These are phyloP conservation scores for Claviceps monticola DNA, from an alignment of 2,329 filamentous ascomycete genomes.

Conservation along the genomic window DNA sequence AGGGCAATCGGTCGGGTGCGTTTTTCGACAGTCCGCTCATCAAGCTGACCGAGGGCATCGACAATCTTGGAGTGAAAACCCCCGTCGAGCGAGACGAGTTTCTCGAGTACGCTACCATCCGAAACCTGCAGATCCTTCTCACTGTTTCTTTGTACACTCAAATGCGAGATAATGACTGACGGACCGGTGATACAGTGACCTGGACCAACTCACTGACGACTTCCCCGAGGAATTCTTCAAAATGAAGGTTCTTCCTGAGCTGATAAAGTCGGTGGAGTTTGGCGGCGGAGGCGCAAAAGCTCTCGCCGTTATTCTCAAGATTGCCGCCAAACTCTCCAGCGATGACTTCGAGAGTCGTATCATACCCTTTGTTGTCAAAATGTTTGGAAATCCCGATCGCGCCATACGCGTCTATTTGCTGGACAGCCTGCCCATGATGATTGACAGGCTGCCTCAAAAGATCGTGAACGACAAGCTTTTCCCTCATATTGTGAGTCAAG, in stretches of 20 bases:
- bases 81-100: conserved; percentile 76
- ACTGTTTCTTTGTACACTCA: conserved; percentile 9
- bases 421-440: conserved; percentile 80
- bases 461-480: conserved; percentile 94
- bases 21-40: conserved; percentile 94
- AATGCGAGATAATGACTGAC: conserved; percentile 12
- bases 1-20: conserved; percentile 64
- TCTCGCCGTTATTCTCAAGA: conserved; percentile 78
- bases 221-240: conserved; percentile 98
- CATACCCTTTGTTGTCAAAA: conserved; percentile 70
- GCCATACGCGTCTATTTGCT: conserved; percentile 83
- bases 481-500: conserved; percentile 63
- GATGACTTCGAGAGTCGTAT: conserved; percentile 83
- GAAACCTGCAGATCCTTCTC: conserved; percentile 11
- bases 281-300: conserved; percentile 90
- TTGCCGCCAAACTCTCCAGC: conserved; percentile 69
- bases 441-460: conserved; percentile 77
- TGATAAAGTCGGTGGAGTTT: conserved; percentile 98
- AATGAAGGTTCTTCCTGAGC: conserved; percentile 85
- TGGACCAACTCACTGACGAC: conserved; percentile 79
- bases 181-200: conserved; percentile 35
- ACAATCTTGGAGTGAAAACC: conserved; percentile 79
- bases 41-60: conserved; percentile 81
- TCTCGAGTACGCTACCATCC: conserved; percentile 39
- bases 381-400: conserved; percentile 84